These are phyloP conservation scores for Rhizopogon vesiculosus DNA, from an alignment of 768 basidiomycete genomes.

Conservation along the genomic window DNA sequence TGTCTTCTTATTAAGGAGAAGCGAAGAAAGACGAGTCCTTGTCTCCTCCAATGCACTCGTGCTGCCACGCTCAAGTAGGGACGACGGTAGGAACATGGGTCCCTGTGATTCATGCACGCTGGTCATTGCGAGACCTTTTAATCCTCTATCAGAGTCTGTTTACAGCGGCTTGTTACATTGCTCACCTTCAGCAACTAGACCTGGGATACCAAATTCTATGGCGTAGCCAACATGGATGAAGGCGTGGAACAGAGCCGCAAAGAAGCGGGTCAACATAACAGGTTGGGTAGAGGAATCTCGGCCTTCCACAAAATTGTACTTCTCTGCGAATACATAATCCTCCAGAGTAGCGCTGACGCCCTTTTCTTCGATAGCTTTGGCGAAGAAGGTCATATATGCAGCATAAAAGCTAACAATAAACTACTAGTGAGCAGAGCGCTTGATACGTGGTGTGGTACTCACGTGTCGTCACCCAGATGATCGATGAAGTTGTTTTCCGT, in stretches of 20 bases:
- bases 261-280: constrained; percentile 46
- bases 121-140: neutral
- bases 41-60: neutral
- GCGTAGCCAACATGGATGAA: constrained; percentile 56
- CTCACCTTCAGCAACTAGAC: constrained; percentile 54
- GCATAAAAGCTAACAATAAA: neutral
- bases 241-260: constrained; percentile 52
- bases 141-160: constrained; percentile 23
- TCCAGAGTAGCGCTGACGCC: constrained; percentile 2
- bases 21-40: neutral
- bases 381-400: constrained; percentile 4
- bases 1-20: neutral
- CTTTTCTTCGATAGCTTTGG: neutral
- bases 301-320: constrained; percentile 24
- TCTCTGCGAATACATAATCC: constrained; percentile 10
- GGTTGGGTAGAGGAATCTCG: constrained; percentile 30
- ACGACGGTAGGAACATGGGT: neutral
- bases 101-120: neutral
- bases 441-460: neutral
- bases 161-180: constrained; percentile 33
- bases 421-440: neutral
- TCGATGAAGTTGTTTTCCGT: constrained; percentile 3
- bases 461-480: constrained; percentile 5
- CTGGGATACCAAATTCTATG: constrained; percentile 51
- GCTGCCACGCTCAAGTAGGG: neutral